Evolutionary conservation across 148 eudicot genomes (phyloP).

Genomic region (Talinum fruticosum): DNA sequence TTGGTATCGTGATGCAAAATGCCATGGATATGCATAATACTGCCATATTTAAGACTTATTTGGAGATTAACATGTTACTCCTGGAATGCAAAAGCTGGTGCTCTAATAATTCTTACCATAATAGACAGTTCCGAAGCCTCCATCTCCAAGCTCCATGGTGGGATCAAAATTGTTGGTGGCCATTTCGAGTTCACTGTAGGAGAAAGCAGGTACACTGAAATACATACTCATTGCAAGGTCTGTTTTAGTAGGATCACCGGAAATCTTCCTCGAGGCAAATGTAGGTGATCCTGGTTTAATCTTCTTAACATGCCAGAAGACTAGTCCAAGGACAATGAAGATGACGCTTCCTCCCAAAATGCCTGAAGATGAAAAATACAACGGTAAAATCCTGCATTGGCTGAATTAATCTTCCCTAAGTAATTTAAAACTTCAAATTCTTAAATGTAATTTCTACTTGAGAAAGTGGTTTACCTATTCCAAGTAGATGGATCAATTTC

Average conservation of each 20-base stretch:
- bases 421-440: not conserved
- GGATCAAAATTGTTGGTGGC: constrained; percentile 54
- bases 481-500: constrained; percentile 12
- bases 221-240: constrained; percentile 26
- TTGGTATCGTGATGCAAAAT: too few species aligned
- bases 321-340: constrained; percentile 11
- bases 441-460: not conserved
- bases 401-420: not conserved
- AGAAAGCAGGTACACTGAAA: constrained; percentile 40
- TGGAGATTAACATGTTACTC: too few species aligned
- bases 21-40: too few species aligned
- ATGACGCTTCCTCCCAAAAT: constrained; percentile 23
- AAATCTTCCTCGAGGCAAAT: constrained; percentile 19
- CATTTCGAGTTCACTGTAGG: constrained; percentile 39
- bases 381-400: not conserved
- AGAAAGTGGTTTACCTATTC: constrained; percentile 21
- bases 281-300: constrained; percentile 19
- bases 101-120: constrained; percentile 46
- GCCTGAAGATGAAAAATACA: constrained; percentile 7
- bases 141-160: constrained; percentile 57
- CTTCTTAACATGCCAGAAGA: constrained; percentile 18
- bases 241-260: constrained; percentile 15
- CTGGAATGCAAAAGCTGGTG: too few species aligned
- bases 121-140: constrained; percentile 66
- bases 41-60: not conserved